Base-by-base conservation (phyloP, 1,284 basidiomycete genomes). In the Leccinum pachyderme region DNA sequence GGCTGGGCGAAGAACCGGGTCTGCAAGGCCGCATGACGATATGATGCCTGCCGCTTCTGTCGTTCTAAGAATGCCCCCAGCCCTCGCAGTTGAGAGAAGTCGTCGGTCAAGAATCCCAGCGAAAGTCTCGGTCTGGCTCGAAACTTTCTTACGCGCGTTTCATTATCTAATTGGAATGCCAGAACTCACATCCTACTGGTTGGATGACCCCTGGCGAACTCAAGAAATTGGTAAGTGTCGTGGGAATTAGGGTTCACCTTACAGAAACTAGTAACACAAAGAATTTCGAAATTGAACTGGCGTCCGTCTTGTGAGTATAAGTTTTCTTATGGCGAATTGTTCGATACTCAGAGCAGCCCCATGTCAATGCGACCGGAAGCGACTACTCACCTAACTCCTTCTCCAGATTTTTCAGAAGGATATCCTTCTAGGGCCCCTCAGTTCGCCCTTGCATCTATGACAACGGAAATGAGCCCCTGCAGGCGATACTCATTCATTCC, bases 361-460 rank as follows among this genome's bases (percentile, higher is more conserved):
- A 39, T 39, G 37, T 22, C 37, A 39, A 39, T 9, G 5, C 18
- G 18, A 18, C 18, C 37, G 6, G 37, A 39, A 39, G 18, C 9
- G 6, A 39, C 45, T 29, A 22, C 13, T 28, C 43, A 9, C 3
- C 13, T 15, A 48, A 44, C 44, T 11, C 28, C 51, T 4, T 24
- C 47, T 25, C 22, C 22, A 41, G 7, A 52, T 25, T 39, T 39
- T 22, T 39, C 18, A 22, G n/a, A 18, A 9, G 39, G 43, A 41
- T 39, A 35, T 15, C 13, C 37, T 12, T 49, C 44, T 4, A 18
- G 35, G n/a, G 44, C 47, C 22, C 35, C 55, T 22, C 37, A 39
- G 37, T 61, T 57, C 5, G 11, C 55, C 13, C 52, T 24, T 7
- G 33, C 47, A n/a, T 59, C 60, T 3, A 25, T 7, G n/a, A 59